Conservation (phyloP, 345 rosid genomes). For the Arabidopsis suecica region DNA sequence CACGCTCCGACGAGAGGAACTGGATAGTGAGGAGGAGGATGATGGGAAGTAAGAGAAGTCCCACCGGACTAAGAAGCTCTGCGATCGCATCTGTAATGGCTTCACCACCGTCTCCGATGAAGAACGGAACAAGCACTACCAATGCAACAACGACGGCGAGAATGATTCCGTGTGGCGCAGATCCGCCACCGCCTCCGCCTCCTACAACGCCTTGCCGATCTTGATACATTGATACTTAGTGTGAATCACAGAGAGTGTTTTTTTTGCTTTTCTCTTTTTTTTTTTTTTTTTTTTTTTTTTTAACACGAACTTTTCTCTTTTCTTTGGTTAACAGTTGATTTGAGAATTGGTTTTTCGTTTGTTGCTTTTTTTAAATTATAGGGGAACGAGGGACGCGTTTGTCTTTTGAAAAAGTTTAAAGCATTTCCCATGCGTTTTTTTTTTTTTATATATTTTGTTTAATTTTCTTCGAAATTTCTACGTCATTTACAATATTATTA, state of each 20-base stretch:
- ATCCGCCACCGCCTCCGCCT: constrained; percentile 53
- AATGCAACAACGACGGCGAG: constrained; percentile 68
- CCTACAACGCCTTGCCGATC: constrained; percentile 49
- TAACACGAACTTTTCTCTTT: neutral
- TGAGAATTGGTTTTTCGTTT: neutral
- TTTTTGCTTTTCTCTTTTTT: neutral
- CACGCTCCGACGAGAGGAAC: constrained; percentile 85
- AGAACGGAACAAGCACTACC: constrained; percentile 68
- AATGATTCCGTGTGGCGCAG: constrained; percentile 77
- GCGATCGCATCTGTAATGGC: constrained; percentile 76
- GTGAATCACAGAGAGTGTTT: constrained; percentile 8
- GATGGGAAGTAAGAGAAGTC: constrained; percentile 78
- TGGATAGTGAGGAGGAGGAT: constrained; percentile 74
- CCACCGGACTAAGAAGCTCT: constrained; percentile 77
- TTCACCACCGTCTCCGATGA: constrained; percentile 79
- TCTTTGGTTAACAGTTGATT: constrained; percentile 9
- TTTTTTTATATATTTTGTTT: neutral
- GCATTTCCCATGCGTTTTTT: constrained; percentile 14
- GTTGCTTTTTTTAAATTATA: neutral
- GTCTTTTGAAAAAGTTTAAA: constrained; percentile 21
- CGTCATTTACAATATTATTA: neutral
- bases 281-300: too few relatives aligned
- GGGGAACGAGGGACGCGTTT: constrained; percentile 30
- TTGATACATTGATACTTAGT: constrained; percentile 35
- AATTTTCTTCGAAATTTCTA: constrained; percentile 15